These are phyloP conservation scores for Trichoderma gracile DNA, from an alignment of 2,329 filamentous ascomycete genomes.

Conservation along the genomic window DNA sequence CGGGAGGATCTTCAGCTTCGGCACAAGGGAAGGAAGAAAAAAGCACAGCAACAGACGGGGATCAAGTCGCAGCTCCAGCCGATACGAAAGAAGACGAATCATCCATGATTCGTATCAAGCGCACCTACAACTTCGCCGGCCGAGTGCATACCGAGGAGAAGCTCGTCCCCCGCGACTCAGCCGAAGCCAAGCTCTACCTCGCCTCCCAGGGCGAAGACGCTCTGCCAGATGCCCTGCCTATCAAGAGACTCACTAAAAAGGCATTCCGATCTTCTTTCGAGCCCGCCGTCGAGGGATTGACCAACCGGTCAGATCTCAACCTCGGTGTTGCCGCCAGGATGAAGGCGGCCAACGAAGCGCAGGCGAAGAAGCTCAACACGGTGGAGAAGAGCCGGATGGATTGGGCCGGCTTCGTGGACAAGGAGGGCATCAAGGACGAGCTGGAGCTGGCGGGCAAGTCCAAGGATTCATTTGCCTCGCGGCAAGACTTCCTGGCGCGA, in stretches of 20 bases:
- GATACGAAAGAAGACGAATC: constrained; percentile 33
- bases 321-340: constrained; percentile 55
- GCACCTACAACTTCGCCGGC: constrained; percentile 74
- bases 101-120: constrained; percentile 63
- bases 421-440: constrained; percentile 70
- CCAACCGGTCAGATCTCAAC: constrained; percentile 57
- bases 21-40: constrained; percentile 20
- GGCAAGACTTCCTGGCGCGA: constrained; percentile 65
- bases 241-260: constrained; percentile 52
- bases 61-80: constrained; percentile 1
- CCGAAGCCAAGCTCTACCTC: constrained; percentile 65
- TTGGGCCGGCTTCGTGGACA: constrained; percentile 71
- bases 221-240: constrained; percentile 34
- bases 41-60: constrained; percentile 8
- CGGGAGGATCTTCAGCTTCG: constrained; percentile 37
- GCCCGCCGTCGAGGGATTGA: constrained; percentile 49
- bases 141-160: constrained; percentile 72
- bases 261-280: constrained; percentile 66
- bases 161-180: constrained; percentile 63
- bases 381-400: constrained; percentile 73
- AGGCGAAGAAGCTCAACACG: constrained; percentile 67
- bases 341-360: constrained; percentile 50
- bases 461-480: constrained; percentile 62
- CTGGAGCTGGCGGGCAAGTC: constrained; percentile 64
- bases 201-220: constrained; percentile 48